These are phyloP conservation scores for Sphagnum tenellum DNA, from an alignment of 225 moss, liverwort and hornwort genomes.

Conservation along the genomic window DNA sequence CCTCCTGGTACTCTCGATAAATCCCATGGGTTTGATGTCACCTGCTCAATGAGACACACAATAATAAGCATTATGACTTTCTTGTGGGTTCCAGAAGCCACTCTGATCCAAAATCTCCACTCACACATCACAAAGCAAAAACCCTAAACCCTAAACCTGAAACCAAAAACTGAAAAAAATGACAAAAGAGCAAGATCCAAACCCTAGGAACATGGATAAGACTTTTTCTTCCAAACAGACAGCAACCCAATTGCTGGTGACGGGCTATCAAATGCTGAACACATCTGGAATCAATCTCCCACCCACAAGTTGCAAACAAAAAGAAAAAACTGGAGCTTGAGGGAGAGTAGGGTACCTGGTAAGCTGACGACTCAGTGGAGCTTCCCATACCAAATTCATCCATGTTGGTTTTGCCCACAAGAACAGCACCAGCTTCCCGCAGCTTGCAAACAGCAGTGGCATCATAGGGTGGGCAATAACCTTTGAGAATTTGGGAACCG, in stretches of 20 bases:
- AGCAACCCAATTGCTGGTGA: not conserved
- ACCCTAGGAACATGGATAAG: not conserved
- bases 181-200: too few species aligned
- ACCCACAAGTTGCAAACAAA: not conserved
- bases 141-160: too few species aligned
- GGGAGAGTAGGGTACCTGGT: constrained; percentile 32
- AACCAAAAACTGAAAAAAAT: too few species aligned
- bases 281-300: too few species aligned
- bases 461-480: constrained; percentile 83
- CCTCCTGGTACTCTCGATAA: constrained; percentile 89
- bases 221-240: not conserved
- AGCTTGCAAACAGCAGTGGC: constrained; percentile 75
- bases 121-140: too few species aligned
- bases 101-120: too few species aligned
- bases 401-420: constrained; percentile 93
- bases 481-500: constrained; percentile 62
- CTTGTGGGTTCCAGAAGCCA: too few species aligned
- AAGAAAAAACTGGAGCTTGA: not conserved
- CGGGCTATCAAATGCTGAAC: too few species aligned
- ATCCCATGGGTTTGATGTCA: constrained; percentile 93
- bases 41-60: constrained; percentile 13
- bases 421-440: constrained; percentile 58
- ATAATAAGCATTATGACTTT: too few species aligned
- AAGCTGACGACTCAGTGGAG: constrained; percentile 75
- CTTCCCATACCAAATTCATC: constrained; percentile 99